Evolutionary conservation across 2,329 filamentous ascomycete species (phyloP).

Genomic region (Penicillium sp.): DNA sequence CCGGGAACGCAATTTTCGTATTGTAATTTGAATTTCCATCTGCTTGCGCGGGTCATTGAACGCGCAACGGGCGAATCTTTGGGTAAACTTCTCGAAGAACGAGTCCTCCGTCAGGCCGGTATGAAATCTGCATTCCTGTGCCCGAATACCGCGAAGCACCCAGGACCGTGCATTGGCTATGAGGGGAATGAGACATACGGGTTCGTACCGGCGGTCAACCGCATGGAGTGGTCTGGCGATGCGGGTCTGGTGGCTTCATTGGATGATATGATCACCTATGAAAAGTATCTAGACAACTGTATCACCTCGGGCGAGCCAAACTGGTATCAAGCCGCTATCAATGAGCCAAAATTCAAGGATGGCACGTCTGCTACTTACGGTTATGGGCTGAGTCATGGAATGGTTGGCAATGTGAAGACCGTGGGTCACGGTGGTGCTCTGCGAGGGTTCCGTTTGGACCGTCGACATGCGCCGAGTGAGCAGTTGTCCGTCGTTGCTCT

Average conservation of each 20-base stretch:
- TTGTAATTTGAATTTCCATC: constrained; percentile 48
- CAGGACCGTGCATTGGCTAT: constrained; percentile 46
- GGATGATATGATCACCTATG: constrained; percentile 50
- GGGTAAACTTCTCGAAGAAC: constrained; percentile 36
- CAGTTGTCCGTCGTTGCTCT: constrained; percentile 43
- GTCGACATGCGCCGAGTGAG: constrained; percentile 37
- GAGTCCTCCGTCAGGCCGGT: constrained; percentile 43
- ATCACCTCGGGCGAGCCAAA: constrained; percentile 31
- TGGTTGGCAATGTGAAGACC: constrained; percentile 27
- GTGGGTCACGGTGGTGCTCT: constrained; percentile 47
- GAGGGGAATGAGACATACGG: constrained; percentile 44
- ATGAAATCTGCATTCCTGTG: constrained; percentile 46
- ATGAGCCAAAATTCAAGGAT: constrained; percentile 34
- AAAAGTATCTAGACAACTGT: constrained; percentile 41
- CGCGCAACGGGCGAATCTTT: constrained; percentile 39
- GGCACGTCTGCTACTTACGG: constrained; percentile 40
- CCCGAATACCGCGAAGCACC: constrained; percentile 40
- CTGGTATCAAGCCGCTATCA: constrained; percentile 35
- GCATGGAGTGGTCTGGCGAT: constrained; percentile 51
- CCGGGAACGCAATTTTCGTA: constrained; percentile 49
- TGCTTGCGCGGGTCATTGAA: constrained; percentile 43
- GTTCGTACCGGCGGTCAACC: constrained; percentile 40
- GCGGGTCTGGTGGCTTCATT: constrained; percentile 48
- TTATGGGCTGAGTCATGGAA: constrained; percentile 35
- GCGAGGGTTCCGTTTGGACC: constrained; percentile 42